These are phyloP conservation scores for Colletotrichum agaves DNA, from an alignment of 2,329 filamentous ascomycete genomes.

Conservation along the genomic window DNA sequence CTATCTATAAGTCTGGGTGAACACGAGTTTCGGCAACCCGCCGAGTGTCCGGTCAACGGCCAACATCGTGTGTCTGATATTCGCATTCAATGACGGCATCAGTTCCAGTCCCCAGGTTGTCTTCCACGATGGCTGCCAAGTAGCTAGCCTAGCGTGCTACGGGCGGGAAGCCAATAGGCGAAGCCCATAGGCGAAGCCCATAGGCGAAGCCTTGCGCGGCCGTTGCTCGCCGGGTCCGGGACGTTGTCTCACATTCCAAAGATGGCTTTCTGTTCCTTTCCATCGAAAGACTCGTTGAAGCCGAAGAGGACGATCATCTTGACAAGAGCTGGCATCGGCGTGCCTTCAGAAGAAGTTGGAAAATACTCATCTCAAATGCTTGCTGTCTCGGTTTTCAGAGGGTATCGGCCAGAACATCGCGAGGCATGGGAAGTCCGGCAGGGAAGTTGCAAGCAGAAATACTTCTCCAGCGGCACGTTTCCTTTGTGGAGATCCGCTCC, in stretches of 20 bases:
- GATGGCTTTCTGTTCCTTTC: constrained; percentile 1
- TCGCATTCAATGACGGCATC: not conserved
- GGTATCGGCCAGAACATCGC: constrained; percentile 13
- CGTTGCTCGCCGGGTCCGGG: constrained; percentile 27
- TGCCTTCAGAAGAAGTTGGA: not conserved
- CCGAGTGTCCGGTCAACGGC: constrained; percentile 6
- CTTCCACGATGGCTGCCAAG: not conserved
- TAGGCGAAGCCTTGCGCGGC: constrained; percentile 5
- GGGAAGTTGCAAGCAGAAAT: constrained; percentile 24
- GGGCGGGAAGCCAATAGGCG: not conserved
- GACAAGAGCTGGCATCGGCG: not conserved
- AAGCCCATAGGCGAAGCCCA: not conserved
- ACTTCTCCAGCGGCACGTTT: not conserved
- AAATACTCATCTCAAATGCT: not conserved
- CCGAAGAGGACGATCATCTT: not conserved
- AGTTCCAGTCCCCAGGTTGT: not conserved
- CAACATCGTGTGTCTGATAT: not conserved
- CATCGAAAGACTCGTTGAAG: constrained; percentile 1
- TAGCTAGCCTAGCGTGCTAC: not conserved
- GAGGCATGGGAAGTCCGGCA: constrained; percentile 16
- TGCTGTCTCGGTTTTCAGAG: not conserved
- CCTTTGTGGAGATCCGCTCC: constrained; percentile 13
- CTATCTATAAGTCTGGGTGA: not conserved
- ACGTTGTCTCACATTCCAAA: constrained; percentile 23
- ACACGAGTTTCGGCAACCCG: not conserved